These are phyloP conservation scores for Sphaerostilbella broomeana DNA, from an alignment of 2,329 filamentous ascomycete species.

Conservation along the genomic window DNA sequence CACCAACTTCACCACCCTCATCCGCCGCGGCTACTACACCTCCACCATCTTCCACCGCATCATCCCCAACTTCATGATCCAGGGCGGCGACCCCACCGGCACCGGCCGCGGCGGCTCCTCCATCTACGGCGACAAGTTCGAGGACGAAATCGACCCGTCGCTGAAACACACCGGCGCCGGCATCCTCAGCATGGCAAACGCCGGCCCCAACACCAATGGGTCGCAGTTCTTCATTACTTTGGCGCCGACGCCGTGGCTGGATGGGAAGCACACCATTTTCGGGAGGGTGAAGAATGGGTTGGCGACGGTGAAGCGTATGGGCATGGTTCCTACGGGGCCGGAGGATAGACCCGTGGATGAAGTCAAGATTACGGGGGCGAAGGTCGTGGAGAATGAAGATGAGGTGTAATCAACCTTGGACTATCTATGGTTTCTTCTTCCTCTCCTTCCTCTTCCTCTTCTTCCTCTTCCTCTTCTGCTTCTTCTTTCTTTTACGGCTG, in stretches of 20 bases:
- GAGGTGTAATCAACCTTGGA: too few species aligned
- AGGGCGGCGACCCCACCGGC: conserved; percentile 89
- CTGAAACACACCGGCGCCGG: conserved; percentile 92
- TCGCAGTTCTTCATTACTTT: conserved; percentile 95
- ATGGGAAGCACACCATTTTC: conserved; percentile 96
- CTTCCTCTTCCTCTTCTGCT: too few species aligned
- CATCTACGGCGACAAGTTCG: conserved; percentile 91
- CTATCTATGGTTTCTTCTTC: too few species aligned
- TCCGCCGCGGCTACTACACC: conserved; percentile 81
- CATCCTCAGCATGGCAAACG: conserved; percentile 94
- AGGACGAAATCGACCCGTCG: conserved; percentile 73
- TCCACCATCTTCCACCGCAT: conserved; percentile 83
- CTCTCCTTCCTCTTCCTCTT: too few species aligned
- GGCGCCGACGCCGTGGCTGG: conserved; percentile 90
- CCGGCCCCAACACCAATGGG: conserved; percentile 86
- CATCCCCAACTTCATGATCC: conserved; percentile 94
- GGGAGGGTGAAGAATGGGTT: conserved; percentile 81
- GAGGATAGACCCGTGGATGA: conserved; percentile 79
- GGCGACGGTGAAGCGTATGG: conserved; percentile 79
- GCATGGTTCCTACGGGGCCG: conserved; percentile 71
- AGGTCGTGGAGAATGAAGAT: conserved; percentile 57
- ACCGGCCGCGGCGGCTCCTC: conserved; percentile 82
- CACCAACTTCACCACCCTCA: conserved; percentile 79
- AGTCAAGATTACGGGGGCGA: conserved; percentile 70
- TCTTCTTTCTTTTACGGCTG: too few species aligned